These are phyloP conservation scores for Dysphania ambrosioides DNA, from an alignment of 148 eudicot species.

Conservation along the genomic window DNA sequence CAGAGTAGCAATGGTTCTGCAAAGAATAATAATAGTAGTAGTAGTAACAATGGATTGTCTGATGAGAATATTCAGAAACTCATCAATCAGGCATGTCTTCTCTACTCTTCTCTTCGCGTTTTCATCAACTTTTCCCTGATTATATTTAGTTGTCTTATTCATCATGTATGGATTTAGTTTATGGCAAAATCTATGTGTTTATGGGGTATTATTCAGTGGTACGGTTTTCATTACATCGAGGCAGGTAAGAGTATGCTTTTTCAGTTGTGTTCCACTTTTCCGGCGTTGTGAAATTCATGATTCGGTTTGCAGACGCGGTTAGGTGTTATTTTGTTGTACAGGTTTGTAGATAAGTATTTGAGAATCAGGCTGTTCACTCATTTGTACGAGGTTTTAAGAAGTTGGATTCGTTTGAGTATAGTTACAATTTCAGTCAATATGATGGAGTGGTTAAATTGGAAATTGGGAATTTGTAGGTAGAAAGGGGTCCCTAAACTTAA, in stretches of 20 bases:
- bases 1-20: conserved; percentile 22
- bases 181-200: too few relatives aligned
- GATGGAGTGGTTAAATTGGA: not conserved
- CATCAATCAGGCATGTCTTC: conserved; percentile 55
- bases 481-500: not conserved
- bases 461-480: not conserved
- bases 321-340: not conserved
- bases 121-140: not conserved
- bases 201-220: not conserved
- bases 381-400: not conserved
- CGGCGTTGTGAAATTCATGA: not conserved
- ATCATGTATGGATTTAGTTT: too few relatives aligned
- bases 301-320: not conserved
- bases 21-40: too few relatives aligned
- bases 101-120: not conserved
- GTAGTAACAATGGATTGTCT: conserved; percentile 47
- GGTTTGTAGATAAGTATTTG: not conserved
- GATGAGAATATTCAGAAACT: conserved; percentile 65
- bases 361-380: not conserved
- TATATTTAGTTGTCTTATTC: too few relatives aligned
- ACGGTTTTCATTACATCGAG: not conserved
- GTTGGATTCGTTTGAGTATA: not conserved
- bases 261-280: too few relatives aligned
- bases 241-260: too few relatives aligned
- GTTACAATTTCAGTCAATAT: not conserved